These are phyloP conservation scores for Pseudoneurospora amorphoporcata DNA, from an alignment of 495 filamentous ascomycete genomes.

Conservation along the genomic window DNA sequence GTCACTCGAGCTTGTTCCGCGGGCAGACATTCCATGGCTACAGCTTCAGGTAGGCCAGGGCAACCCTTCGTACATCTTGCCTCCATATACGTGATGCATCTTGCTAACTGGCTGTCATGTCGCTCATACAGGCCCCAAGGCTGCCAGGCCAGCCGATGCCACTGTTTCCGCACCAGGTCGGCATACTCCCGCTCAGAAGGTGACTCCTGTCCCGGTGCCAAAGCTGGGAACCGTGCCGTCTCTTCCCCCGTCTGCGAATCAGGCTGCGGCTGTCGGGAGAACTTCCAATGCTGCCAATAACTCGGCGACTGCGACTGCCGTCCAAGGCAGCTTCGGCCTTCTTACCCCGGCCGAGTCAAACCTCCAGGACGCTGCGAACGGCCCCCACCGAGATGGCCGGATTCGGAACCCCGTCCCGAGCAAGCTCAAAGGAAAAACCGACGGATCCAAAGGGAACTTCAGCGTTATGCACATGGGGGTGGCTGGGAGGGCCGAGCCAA, in stretches of 20 bases:
- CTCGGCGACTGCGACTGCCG: neutral
- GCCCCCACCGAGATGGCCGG: slow-evolving; percentile 35
- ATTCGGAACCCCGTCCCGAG: slow-evolving; percentile 48
- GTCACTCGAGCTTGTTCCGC: neutral
- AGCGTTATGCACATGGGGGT: slow-evolving; percentile 49
- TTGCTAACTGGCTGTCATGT: slow-evolving; percentile 5
- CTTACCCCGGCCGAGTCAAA: slow-evolving; percentile 9
- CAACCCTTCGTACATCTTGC: neutral
- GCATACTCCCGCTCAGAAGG: slow-evolving; percentile 5
- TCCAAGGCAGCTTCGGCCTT: slow-evolving; percentile 6
- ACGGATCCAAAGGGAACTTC: slow-evolving; percentile 47
- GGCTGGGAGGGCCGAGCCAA: slow-evolving; percentile 28
- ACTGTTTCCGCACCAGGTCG: slow-evolving; percentile 1
- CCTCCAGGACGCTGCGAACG: slow-evolving; percentile 14
- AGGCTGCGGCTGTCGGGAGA: slow-evolving; percentile 1
- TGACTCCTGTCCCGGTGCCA: slow-evolving; percentile 15
- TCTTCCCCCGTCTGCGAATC: slow-evolving; percentile 3
- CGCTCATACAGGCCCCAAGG: slow-evolving; percentile 8
- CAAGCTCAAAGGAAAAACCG: slow-evolving; percentile 47
- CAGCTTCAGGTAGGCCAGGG: slow-evolving; percentile 11
- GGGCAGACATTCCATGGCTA: slow-evolving; percentile 1
- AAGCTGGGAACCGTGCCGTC: slow-evolving; percentile 14
- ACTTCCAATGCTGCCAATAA: neutral
- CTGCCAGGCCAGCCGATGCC: slow-evolving; percentile 1
- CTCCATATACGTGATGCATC: neutral